A percentile compares a stretch with the other conserved stretches of the same genome.
Evolutionary conservation across 2,329 filamentous ascomycete species (phyloP).

Genomic region (Trichoderma sp.): DNA sequence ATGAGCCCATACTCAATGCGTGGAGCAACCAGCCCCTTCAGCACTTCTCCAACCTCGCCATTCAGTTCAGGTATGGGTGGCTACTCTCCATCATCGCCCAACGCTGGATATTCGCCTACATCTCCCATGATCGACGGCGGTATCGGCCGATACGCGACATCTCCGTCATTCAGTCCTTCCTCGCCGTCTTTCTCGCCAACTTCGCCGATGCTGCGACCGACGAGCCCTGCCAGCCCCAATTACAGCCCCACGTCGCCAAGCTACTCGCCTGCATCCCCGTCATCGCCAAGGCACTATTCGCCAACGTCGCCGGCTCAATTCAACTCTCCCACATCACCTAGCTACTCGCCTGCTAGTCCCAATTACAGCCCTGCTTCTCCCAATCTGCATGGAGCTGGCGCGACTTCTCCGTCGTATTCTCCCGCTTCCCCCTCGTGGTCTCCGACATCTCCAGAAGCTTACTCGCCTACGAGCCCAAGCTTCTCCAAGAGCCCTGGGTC

Average conservation of each 20-base stretch:
- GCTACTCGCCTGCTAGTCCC: slow-evolving; percentile 70
- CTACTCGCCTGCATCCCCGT: slow-evolving; percentile 64
- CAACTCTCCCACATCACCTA: slow-evolving; percentile 73
- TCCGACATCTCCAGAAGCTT: slow-evolving; percentile 67
- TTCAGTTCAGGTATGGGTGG: slow-evolving; percentile 58
- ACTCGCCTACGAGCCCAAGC: slow-evolving; percentile 64
- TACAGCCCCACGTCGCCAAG: slow-evolving; percentile 68
- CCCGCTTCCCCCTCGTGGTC: slow-evolving; percentile 78
- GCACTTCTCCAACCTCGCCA: slow-evolving; percentile 66
- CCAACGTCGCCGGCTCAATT: slow-evolving; percentile 73
- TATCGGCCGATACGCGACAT: slow-evolving; percentile 55
- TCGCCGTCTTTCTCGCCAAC: slow-evolving; percentile 66
- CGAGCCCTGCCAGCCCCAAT: slow-evolving; percentile 58
- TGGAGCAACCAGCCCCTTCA: slow-evolving; percentile 74
- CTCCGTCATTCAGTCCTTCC: slow-evolving; percentile 63
- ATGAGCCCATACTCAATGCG: slow-evolving; percentile 65
- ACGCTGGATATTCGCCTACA: slow-evolving; percentile 72
- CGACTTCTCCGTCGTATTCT: slow-evolving; percentile 63
- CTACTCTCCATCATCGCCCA: slow-evolving; percentile 78
- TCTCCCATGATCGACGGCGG: slow-evolving; percentile 64
- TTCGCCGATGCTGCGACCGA: slow-evolving; percentile 58
- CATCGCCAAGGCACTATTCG: slow-evolving; percentile 59
- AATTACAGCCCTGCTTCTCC: slow-evolving; percentile 71
- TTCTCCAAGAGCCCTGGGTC: slow-evolving; percentile 58
- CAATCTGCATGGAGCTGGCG: slow-evolving; percentile 46